A percentile compares a stretch with the other conserved stretches of the same genome.
phyloP scores from a whole-genome alignment of 2,329 filamentous ascomycete genomes.

The Pseudogymnoascus sp. region DNA sequence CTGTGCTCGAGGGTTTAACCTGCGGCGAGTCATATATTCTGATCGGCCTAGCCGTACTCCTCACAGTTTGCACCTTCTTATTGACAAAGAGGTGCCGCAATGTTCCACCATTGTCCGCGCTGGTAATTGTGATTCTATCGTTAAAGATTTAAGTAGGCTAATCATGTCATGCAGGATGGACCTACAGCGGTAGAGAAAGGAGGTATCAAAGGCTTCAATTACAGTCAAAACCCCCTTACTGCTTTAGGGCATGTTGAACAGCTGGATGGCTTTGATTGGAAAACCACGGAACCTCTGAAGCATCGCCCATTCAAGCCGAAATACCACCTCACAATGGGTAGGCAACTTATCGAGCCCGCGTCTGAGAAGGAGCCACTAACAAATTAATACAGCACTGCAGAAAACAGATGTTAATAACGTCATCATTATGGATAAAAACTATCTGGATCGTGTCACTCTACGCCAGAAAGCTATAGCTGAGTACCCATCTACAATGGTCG shows the following conservation, averaged over 20 bases:
- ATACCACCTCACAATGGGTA: constrained; percentile 59
- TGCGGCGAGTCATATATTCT: neutral
- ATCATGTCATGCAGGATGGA: neutral
- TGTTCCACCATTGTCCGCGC: neutral
- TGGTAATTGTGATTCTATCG: neutral
- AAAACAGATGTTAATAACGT: constrained; percentile 46
- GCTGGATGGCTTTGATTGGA: constrained; percentile 43
- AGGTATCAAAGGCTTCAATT: neutral
- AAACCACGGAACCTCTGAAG: constrained; percentile 43
- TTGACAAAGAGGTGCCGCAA: neutral
- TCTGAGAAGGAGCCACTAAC: neutral
- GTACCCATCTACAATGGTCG: constrained; percentile 35
- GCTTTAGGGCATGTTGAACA: constrained; percentile 24
- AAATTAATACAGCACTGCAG: constrained; percentile 39
- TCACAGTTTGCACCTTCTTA: neutral
- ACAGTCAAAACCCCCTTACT: neutral
- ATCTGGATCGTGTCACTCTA: constrained; percentile 42
- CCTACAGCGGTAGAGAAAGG: neutral
- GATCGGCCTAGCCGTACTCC: neutral
- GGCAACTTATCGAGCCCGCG: constrained; percentile 12
- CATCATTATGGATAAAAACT: constrained; percentile 53
- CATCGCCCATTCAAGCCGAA: constrained; percentile 53
- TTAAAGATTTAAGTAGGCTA: neutral
- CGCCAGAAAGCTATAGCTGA: constrained; percentile 40
- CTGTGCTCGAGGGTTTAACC: neutral